These are phyloP conservation scores for Dimargaris xerosporica DNA, from an alignment of 192 early-diverging fungal genomes.

Conservation along the genomic window DNA sequence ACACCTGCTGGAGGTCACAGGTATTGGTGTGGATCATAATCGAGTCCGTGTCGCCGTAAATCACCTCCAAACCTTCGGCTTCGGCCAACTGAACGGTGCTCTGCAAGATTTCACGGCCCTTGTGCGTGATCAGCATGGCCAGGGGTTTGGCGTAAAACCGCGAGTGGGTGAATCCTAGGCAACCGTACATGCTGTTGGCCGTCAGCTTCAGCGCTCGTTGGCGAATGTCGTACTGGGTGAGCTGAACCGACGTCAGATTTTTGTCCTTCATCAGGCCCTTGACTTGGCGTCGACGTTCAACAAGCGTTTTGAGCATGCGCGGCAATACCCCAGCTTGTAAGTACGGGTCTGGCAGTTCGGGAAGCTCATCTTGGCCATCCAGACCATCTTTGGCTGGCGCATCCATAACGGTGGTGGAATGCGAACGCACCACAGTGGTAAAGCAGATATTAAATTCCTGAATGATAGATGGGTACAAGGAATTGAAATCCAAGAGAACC, in stretches of 20 bases:
- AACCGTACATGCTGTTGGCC: conserved; percentile 99
- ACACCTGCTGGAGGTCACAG: conserved; percentile 49
- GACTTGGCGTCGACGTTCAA: conserved; percentile 76
- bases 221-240: conserved; percentile 71
- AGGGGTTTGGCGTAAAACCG: conserved; percentile 93
- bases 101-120: conserved; percentile 92
- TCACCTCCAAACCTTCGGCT: conserved; percentile 70
- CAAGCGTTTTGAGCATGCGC: conserved; percentile 68
- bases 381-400: background rate
- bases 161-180: conserved; percentile 80
- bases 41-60: conserved; percentile 99
- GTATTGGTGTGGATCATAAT: conserved; percentile 93
- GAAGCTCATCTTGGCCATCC: conserved; percentile 36
- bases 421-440: conserved; percentile 67
- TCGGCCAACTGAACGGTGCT: conserved; percentile 78
- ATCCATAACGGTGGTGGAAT: background rate
- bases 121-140: conserved; percentile 92
- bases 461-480: conserved; percentile 98
- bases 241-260: conserved; percentile 31
- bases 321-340: conserved; percentile 69
- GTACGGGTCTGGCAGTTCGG: conserved; percentile 58
- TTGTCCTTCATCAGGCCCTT: conserved; percentile 79
- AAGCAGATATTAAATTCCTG: conserved; percentile 99
- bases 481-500: conserved; percentile 94
- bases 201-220: conserved; percentile 93